Conservation (phyloP, 768 basidiomycete genomes). For the Mycena pura region DNA sequence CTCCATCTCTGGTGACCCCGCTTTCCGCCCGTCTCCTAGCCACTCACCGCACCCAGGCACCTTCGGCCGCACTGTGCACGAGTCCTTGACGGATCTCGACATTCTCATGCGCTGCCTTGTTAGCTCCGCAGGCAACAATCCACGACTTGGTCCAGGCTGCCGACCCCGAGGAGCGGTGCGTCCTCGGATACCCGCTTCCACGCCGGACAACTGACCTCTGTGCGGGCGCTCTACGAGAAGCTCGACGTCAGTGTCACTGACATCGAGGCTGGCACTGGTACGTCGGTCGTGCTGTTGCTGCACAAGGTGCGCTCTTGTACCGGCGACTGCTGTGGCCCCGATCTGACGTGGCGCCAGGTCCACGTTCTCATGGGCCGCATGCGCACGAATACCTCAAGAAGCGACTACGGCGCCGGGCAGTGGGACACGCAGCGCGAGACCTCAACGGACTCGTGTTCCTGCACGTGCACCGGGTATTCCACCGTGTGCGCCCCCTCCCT, state of each 20-base stretch:
- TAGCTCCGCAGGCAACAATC: slow-evolving; percentile 62
- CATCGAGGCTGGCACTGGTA: slow-evolving; percentile 56
- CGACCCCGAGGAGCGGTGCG: slow-evolving; percentile 11
- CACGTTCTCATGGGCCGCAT: slow-evolving; percentile 89
- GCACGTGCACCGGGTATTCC: too few relatives aligned
- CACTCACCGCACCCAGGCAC: slow-evolving; percentile 56
- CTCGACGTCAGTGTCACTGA: slow-evolving; percentile 11
- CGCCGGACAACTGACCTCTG: too few relatives aligned
- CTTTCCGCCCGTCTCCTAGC: slow-evolving; percentile 64
- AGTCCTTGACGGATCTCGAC: slow-evolving; percentile 84
- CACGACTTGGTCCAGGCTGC: slow-evolving; percentile 61
- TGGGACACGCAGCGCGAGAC: too few relatives aligned
- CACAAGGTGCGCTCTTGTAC: slow-evolving; percentile 61
- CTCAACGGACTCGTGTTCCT: too few relatives aligned
- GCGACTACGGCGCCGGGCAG: too few relatives aligned
- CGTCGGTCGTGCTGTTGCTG: slow-evolving; percentile 69
- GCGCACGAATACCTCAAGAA: too few relatives aligned
- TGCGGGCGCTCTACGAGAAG: slow-evolving; percentile 7
- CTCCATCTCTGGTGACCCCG: slow-evolving; percentile 77
- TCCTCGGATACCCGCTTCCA: not conserved
- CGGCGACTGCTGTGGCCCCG: too few relatives aligned
- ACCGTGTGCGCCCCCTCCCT: too few relatives aligned
- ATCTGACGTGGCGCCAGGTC: too few relatives aligned
- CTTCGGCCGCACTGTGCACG: slow-evolving; percentile 70
- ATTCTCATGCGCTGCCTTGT: slow-evolving; percentile 74